Base-by-base conservation (phyloP, 495 filamentous ascomycete genomes). In the Evansstolkia leycettana region DNA sequence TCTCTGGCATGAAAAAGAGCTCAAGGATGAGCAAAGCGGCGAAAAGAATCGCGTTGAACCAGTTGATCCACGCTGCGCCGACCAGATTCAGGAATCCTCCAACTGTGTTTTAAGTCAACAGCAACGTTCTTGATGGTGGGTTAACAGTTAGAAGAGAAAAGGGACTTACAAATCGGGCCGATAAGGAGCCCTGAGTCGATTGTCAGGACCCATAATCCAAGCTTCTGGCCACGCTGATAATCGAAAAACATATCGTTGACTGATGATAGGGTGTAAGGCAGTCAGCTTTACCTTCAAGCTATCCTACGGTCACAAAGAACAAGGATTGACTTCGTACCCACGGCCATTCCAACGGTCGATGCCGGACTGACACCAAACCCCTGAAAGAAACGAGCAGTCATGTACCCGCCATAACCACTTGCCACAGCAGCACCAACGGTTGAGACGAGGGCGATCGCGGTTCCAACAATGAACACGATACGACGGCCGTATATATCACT, bases 201-300 rank as follows among this genome's bases (percentile, higher is more conserved):
- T 12, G 72, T 69, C 20, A 78, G 50, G 4, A 75, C 73, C 75
- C 75, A 80, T 20, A 79, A 37, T 1, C 75, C 73, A n/a, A 78
- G 50, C 45, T 76, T 77, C 39, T 70, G 61, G 1, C 73, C 75
- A 7, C 72, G 62, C 46, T 79, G 64, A 32, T 76, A 63, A 44
- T 76, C 71, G 37, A 74, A 78, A 41, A 76, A 80, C 1, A 76
- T 41, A 45, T 67, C 62, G 24, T 52, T 59, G 0, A 65, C 55
- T 61, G 5, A n/a, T n/a, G 5, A n/a, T n/a, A 26, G 6, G 24
- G 24, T n/a, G 20, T 5, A 5, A 23, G 20, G 5, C 20, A 23
- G 5, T 23, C 20, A 23, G 20, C 20, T 23, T 9, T 23, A 23
- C 9, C 20, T 9, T 23, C 20, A 23, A 5, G 4, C 4, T 23